Conservation (phyloP, 805 yeast genomes). For the Candida pini region DNA sequence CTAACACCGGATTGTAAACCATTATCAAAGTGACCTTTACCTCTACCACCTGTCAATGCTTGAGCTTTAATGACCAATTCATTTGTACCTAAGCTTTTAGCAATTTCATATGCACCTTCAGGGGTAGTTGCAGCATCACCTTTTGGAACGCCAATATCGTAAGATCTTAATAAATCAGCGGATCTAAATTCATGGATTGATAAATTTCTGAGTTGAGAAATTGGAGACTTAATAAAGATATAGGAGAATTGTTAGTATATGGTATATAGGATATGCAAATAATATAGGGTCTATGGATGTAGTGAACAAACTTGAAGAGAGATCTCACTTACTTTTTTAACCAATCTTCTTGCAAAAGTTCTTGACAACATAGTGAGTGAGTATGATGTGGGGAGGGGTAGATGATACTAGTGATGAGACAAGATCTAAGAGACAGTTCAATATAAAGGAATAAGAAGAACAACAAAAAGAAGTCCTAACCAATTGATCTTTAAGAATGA, state of each 20-base stretch:
- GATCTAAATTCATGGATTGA: slow-evolving; percentile 96
- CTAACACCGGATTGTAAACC: slow-evolving; percentile 97
- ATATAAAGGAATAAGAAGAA: too few relatives aligned
- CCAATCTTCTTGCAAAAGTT: slow-evolving; percentile 14
- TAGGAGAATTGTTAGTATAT: slow-evolving; percentile 1
- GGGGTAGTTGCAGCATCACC: slow-evolving; percentile 91
- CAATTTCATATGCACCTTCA: slow-evolving; percentile 79
- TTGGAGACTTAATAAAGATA: slow-evolving; percentile 3
- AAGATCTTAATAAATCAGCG: slow-evolving; percentile 72
- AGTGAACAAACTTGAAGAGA: background rate
- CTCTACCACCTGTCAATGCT: slow-evolving; percentile 99
- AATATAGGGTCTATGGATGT: background rate
- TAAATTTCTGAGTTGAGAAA: slow-evolving; percentile 51
- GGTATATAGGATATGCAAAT: background rate
- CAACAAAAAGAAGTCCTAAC: too few relatives aligned
- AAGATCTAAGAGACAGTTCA: too few relatives aligned
- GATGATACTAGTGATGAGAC: background rate
- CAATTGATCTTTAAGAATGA: too few relatives aligned
- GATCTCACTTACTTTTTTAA: slow-evolving; percentile 16
- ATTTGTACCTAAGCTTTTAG: slow-evolving; percentile 66
- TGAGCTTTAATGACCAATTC: slow-evolving; percentile 96
- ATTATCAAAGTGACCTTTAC: slow-evolving; percentile 95
- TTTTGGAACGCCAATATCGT: slow-evolving; percentile 85
- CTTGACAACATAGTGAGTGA: slow-evolving; percentile 17
- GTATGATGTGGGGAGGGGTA: background rate